These are phyloP conservation scores for Candida incommunis DNA, from an alignment of 805 yeast genomes.

Conservation along the genomic window DNA sequence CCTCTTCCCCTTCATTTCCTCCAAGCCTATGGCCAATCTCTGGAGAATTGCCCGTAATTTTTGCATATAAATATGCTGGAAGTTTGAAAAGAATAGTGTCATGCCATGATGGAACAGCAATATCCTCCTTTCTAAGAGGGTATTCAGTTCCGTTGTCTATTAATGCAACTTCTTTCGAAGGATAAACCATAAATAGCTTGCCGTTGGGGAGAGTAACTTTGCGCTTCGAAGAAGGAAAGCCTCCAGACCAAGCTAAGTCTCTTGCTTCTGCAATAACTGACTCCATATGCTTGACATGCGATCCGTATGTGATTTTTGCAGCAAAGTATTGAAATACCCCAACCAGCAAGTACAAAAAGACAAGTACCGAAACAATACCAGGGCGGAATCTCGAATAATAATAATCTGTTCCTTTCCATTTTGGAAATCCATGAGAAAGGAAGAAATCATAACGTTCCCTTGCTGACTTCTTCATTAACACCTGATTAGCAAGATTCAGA, in stretches of 20 bases:
- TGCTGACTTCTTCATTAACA: slow-evolving; percentile 45
- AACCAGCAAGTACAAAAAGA: slow-evolving; percentile 35
- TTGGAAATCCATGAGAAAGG: slow-evolving; percentile 72
- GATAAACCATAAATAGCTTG: slow-evolving; percentile 20
- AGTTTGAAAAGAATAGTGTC: slow-evolving; percentile 19
- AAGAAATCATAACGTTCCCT: slow-evolving; percentile 76
- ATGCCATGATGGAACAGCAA: slow-evolving; percentile 19
- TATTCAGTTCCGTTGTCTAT: slow-evolving; percentile 19
- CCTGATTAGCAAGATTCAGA: slow-evolving; percentile 60
- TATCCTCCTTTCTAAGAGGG: slow-evolving; percentile 15
- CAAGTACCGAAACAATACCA: slow-evolving; percentile 36
- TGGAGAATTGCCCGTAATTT: slow-evolving; percentile 9
- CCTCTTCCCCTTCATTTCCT: not conserved
- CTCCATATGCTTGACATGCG: slow-evolving; percentile 41
- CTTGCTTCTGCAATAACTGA: slow-evolving; percentile 19
- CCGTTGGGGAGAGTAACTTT: slow-evolving; percentile 17
- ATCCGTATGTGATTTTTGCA: slow-evolving; percentile 37
- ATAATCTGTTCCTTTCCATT: slow-evolving; percentile 57
- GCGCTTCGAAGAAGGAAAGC: slow-evolving; percentile 15
- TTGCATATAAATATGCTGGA: slow-evolving; percentile 11
- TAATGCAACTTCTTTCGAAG: slow-evolving; percentile 20
- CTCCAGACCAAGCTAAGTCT: slow-evolving; percentile 18
- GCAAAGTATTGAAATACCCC: slow-evolving; percentile 46
- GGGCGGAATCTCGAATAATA: slow-evolving; percentile 55
- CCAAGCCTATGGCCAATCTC: not conserved